Percentiles rank a stretch among this genome's conserved stretches.
Evolutionary conservation across 2,329 filamentous ascomycete species (phyloP).

Genomic region (Verticillium longisporum): DNA sequence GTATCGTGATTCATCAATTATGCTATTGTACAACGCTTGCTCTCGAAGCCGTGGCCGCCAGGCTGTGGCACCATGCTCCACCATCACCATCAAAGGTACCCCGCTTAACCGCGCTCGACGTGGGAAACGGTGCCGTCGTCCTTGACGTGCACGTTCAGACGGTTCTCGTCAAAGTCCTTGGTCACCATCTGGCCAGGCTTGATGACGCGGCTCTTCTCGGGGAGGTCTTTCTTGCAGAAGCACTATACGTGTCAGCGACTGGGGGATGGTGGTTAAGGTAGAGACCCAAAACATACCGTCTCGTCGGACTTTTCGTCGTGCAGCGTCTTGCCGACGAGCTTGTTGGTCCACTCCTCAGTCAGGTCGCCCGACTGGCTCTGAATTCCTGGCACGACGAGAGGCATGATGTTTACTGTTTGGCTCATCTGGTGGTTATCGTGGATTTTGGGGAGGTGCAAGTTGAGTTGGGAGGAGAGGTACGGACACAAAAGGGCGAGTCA

Average conservation of each 20-base stretch:
- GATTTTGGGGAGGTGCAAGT: background rate
- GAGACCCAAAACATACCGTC: constrained; percentile 34
- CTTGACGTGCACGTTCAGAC: constrained; percentile 53
- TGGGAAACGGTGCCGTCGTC: constrained; percentile 55
- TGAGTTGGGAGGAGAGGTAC: no score
- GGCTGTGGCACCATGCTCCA: constrained; percentile 23
- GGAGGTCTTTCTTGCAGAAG: constrained; percentile 55
- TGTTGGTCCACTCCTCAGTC: constrained; percentile 53
- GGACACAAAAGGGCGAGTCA: background rate
- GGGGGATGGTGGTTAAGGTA: background rate
- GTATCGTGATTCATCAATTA: background rate
- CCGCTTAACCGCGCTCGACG: constrained; percentile 44
- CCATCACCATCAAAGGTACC: constrained; percentile 30
- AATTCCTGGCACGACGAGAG: constrained; percentile 57
- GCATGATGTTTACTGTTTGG: constrained; percentile 36
- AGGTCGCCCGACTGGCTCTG: constrained; percentile 38
- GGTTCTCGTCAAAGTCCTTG: constrained; percentile 45
- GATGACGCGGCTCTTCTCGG: constrained; percentile 49
- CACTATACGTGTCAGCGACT: constrained; percentile 28
- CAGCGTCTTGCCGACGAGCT: constrained; percentile 58
- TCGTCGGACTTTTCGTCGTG: constrained; percentile 42
- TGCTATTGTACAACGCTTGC: background rate
- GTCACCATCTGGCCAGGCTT: constrained; percentile 51
- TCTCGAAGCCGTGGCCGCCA: background rate
- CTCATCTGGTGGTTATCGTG: background rate